These are phyloP conservation scores for Plectosphaerella cucumerina DNA, from an alignment of 2,329 filamentous ascomycete genomes.

Conservation along the genomic window DNA sequence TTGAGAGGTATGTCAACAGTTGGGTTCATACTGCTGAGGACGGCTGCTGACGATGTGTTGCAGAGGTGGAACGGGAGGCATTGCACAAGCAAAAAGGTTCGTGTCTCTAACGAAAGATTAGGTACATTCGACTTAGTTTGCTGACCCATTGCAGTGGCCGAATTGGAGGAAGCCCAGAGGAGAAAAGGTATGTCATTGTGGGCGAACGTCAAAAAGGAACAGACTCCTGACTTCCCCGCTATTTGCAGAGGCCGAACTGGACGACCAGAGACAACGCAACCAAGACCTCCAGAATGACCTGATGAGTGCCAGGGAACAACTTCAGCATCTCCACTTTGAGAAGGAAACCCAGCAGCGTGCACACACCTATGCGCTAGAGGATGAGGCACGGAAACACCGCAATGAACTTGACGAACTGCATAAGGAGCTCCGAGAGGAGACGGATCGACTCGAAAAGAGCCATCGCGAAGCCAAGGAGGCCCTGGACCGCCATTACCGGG, in stretches of 20 bases:
- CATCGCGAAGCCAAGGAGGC: slow-evolving; percentile 67
- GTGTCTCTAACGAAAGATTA: too few species aligned
- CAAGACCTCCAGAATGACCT: slow-evolving; percentile 61
- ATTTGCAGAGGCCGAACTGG: slow-evolving; percentile 41
- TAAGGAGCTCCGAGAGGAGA: slow-evolving; percentile 46
- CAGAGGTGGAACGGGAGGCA: too few species aligned
- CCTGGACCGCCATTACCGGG: slow-evolving; percentile 57
- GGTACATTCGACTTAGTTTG: too few species aligned
- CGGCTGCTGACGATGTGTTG: too few species aligned
- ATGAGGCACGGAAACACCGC: slow-evolving; percentile 46
- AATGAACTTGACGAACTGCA: slow-evolving; percentile 52
- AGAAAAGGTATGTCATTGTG: slow-evolving; percentile 56
- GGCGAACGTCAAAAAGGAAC: background rate
- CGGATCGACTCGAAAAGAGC: slow-evolving; percentile 52
- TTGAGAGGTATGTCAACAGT: slow-evolving; percentile 62
- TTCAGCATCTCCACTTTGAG: slow-evolving; percentile 32
- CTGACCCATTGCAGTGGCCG: slow-evolving; percentile 20
- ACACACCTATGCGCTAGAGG: slow-evolving; percentile 50
- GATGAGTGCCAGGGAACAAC: slow-evolving; percentile 30
- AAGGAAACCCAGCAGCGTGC: slow-evolving; percentile 39
- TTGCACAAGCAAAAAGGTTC: too few species aligned
- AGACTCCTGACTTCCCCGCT: slow-evolving; percentile 8
- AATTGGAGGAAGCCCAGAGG: slow-evolving; percentile 71
- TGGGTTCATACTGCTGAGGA: too few species aligned
- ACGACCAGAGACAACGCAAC: slow-evolving; percentile 43